Percentiles rank a stretch among this genome's conserved stretches.
phyloP scores from a whole-genome alignment of 306 rosid species.

The Fragaria nilgerrensis region DNA sequence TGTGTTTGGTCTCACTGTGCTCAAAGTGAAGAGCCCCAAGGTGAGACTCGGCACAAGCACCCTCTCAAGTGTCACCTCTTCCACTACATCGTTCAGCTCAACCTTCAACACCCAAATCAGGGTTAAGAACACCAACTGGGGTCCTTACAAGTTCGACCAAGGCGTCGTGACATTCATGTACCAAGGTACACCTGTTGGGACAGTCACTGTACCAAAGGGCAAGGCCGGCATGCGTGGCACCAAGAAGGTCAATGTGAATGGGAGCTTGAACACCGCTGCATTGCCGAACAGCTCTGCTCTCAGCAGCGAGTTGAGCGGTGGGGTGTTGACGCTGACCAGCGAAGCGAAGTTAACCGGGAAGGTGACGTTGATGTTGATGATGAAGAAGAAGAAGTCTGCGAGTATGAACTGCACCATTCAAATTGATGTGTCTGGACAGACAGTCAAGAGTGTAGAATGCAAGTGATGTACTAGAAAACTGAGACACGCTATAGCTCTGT shows the following conservation, averaged over 20 bases:
- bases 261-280: neutral
- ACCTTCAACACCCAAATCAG: slow-evolving; percentile 11
- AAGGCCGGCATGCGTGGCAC: neutral
- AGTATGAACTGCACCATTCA: slow-evolving; percentile 15
- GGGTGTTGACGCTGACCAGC: slow-evolving; percentile 8
- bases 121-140: slow-evolving; percentile 16
- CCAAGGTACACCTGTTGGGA: neutral
- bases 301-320: neutral
- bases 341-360: slow-evolving; percentile 3
- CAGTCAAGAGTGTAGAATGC: neutral
- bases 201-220: neutral
- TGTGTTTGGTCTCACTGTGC: neutral
- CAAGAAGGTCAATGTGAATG: neutral
- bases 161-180: neutral
- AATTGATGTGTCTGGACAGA: neutral
- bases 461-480: neutral
- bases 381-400: slow-evolving; percentile 23
- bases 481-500: neutral
- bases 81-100: neutral
- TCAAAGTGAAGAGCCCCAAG: slow-evolving; percentile 9
- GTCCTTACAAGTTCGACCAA: slow-evolving; percentile 5
- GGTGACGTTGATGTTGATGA: slow-evolving; percentile 3
- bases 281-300: neutral
- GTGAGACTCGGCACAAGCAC: neutral
- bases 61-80: neutral